Evolutionary conservation across 208 protist species (phyloP).

Genomic region (Plasmodiophora brassicae): DNA sequence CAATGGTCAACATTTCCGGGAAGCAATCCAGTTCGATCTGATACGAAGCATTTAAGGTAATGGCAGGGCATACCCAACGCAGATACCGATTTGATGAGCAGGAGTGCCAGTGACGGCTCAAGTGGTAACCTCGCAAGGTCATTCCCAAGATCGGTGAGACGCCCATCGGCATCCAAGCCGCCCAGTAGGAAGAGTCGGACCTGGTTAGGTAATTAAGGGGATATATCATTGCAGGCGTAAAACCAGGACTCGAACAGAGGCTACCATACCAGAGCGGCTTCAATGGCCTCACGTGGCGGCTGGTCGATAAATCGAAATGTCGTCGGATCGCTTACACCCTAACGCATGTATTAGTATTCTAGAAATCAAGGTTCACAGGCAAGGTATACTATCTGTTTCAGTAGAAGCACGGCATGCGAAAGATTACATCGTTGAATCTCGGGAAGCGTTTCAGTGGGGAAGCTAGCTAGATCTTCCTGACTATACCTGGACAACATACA

Average conservation of each 20-base stretch:
- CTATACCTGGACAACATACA: neutral
- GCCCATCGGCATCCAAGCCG: constrained; percentile 83
- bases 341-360: constrained; percentile 76
- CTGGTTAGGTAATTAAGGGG: neutral
- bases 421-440: constrained; percentile 92
- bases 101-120: constrained; percentile 88
- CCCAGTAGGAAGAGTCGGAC: constrained; percentile 79
- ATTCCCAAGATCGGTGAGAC: constrained; percentile 86
- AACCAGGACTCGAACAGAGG: constrained; percentile 64
- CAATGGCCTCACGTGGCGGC: constrained; percentile 62
- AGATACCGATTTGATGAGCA: constrained; percentile 79
- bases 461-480: constrained; percentile 39
- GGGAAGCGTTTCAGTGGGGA: constrained; percentile 73
- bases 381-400: constrained; percentile 84
- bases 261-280: constrained; percentile 50
- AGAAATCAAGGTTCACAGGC: constrained; percentile 73
- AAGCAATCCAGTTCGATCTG: constrained; percentile 73
- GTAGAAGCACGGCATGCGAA: constrained; percentile 80
- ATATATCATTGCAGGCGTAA: constrained; percentile 60
- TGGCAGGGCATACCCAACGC: no score
- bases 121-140: constrained; percentile 87
- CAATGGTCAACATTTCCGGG: constrained; percentile 82
- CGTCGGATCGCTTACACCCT: constrained; percentile 90
- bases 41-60: neutral
- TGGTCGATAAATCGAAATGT: constrained; percentile 93